Evolutionary conservation across 73 alveolate species (phyloP), one percentile per base, ranked within the genome.

Genomic region (Breviolum minutum): DNA sequence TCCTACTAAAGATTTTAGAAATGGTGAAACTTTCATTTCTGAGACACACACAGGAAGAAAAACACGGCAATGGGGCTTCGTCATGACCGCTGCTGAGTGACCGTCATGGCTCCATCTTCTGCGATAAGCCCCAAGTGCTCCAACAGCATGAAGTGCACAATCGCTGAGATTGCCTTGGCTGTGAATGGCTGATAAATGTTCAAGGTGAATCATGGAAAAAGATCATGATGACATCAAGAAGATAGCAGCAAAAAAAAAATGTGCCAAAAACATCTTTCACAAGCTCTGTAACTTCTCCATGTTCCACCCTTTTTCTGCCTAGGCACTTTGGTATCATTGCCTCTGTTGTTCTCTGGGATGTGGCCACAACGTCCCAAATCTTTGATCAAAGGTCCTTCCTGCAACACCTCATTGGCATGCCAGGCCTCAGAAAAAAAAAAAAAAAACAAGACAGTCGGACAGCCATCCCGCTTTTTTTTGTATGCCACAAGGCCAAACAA

Each of bases 61-160:
- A n/a, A n/a, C 54, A 0, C 54, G 54, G 54, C 54, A 40, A n/a
- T n/a, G n/a, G 54, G 54, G 54, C 3, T 40, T 40, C 74, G 24
- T 68, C 24, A 68, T 68, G 8, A 68, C 17, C n/a, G 77, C 90
- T 14, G 77, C 90, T 14, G 22, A 24, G 71, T 60, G 61, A 69
- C 98, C 16, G 99, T 94, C 86, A 81, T 63, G 94, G 94, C 99
- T 17, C 99, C 99, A 27, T 94, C 99, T 27, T 94, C 99, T 8
- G 99, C 92, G 24, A 94, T 94, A 16, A 94, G 94, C 32, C 94
- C 99, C 94, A 94, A 81, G 63, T 94, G 99, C 32, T 94, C 99
- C 94, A 94, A 63, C n/a, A 94, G 76, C 99, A 94, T 94, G 94
- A 94, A 94, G 85, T 94, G 99, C 30, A 94, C 99, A 32, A 94